Evolutionary conservation across 1,284 basidiomycete species (phyloP).

Genomic region (Stereum hirsutum): DNA sequence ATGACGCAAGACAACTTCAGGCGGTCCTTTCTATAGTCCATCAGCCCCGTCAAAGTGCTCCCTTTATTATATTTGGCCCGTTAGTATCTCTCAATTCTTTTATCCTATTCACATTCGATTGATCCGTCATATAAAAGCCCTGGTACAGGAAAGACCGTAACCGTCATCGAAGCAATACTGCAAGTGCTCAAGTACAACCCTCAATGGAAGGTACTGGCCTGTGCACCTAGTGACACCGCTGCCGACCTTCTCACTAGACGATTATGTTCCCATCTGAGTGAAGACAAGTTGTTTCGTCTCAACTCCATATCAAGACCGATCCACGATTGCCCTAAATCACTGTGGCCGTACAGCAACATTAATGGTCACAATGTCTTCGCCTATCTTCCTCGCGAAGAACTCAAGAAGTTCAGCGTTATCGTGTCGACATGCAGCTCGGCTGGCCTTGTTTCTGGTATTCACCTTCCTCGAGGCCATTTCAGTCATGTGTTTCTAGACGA

Average conservation of each 20-base stretch:
- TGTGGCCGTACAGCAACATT: constrained; percentile 27
- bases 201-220: constrained; percentile 26
- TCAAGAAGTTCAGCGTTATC: constrained; percentile 35
- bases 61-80: constrained; percentile 50
- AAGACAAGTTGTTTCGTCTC: constrained; percentile 32
- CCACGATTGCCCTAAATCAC: constrained; percentile 19
- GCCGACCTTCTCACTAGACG: constrained; percentile 27
- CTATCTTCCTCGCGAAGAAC: constrained; percentile 24
- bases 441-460: constrained; percentile 33
- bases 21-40: constrained; percentile 38
- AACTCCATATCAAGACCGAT: constrained; percentile 32
- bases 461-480: constrained; percentile 27
- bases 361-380: constrained; percentile 32
- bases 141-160: constrained; percentile 30
- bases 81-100: constrained; percentile 18
- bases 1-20: constrained; percentile 34
- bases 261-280: constrained; percentile 22
- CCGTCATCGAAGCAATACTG: constrained; percentile 10
- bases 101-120: neutral
- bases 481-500: constrained; percentile 32
- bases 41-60: constrained; percentile 33
- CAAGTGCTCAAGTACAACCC: constrained; percentile 10
- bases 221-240: constrained; percentile 25
- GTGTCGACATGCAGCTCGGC: constrained; percentile 46
- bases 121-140: constrained; percentile 25